These are phyloP conservation scores for Dothideomycetes sp. DNA, from an alignment of 2,329 filamentous ascomycete genomes.

Conservation along the genomic window DNA sequence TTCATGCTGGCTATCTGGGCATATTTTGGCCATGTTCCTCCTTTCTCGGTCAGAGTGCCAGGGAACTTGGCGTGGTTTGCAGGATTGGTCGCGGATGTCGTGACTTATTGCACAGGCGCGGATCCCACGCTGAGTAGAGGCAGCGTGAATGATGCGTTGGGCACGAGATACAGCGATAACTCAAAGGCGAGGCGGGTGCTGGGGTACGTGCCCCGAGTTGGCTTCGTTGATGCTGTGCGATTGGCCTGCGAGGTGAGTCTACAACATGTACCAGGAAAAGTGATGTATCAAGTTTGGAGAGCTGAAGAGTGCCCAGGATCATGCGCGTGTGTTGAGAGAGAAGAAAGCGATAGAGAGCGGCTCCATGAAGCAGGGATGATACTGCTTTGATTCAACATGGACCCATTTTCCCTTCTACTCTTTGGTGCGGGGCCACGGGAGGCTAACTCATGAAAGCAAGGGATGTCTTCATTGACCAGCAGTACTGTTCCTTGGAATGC, in stretches of 20 bases:
- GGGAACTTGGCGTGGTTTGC: slow-evolving; percentile 35
- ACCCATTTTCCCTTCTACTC: too few species aligned
- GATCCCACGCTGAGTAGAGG: slow-evolving; percentile 40
- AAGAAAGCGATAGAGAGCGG: too few species aligned
- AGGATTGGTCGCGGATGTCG: slow-evolving; percentile 35
- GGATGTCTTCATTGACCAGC: too few species aligned
- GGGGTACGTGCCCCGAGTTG: slow-evolving; percentile 41
- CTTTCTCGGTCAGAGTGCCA: slow-evolving; percentile 38
- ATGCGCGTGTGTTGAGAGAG: too few species aligned
- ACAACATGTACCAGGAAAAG: too few species aligned
- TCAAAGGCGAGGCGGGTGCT: slow-evolving; percentile 40
- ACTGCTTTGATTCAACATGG: too few species aligned
- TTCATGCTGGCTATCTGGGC: slow-evolving; percentile 71
- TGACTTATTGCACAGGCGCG: slow-evolving; percentile 35
- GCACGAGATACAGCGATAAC: slow-evolving; percentile 42
- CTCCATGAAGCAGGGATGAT: too few species aligned
- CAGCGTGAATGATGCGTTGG: slow-evolving; percentile 43
- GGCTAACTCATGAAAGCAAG: too few species aligned
- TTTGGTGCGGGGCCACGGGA: too few species aligned
- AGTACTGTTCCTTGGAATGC: too few species aligned
- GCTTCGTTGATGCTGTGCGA: slow-evolving; percentile 40
- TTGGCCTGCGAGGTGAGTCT: slow-evolving; percentile 31
- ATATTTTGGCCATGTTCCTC: slow-evolving; percentile 43
- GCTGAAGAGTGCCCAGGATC: too few species aligned
- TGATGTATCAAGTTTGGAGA: too few species aligned